Evolutionary conservation across 2,329 filamentous ascomycete genomes (phyloP), one percentile per base, ranked within the genome.

Genomic region (Rachicladosporium sp.): DNA sequence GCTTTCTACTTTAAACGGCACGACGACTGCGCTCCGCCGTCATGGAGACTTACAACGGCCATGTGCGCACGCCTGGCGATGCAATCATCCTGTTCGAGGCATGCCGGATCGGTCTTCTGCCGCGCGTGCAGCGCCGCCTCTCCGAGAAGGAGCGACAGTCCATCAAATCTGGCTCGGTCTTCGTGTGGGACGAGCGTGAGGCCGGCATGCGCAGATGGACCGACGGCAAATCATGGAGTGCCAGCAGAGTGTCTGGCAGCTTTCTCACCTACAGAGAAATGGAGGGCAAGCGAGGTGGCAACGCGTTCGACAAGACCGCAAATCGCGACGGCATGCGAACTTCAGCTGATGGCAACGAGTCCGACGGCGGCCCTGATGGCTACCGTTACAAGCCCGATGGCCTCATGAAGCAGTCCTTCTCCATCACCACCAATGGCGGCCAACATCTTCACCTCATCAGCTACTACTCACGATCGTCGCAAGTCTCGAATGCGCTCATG

Each of bases 341-440:
- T 21, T 89, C 83, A 57, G 86, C 93, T 54, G 88, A 91, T 36
- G 15, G 15, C 15, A 83, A 87, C 48, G 80, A 84, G 39, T 82
- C 68, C 40, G 86, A 93, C 54, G 73, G 75, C 48, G 76, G 76
- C 6, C 85, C 84, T 0, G 87, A 94, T 59, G 87, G 87, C 32
- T 94, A 94, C 61, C 73, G 86, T 47, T 94, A 94, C 66, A 98
- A 95, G 70, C 84, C 82, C 7, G 91, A 98, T 54, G 91, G 91
- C 1, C 73, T 98, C 3, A 95, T 96, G 87, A 98, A 98, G 73
- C 91, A 98, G 64, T 96, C 91, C 0, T 98, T 96, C 71, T 96
- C 89, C 66, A 96, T 98, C 65, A 95, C 88, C 13, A 96, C 91
- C 1, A 86, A 83, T 1, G 79, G 73, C 30, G 76, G 86, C 48